These are phyloP conservation scores for Syzygium oleosum DNA, from an alignment of 345 rosid genomes.

Conservation along the genomic window DNA sequence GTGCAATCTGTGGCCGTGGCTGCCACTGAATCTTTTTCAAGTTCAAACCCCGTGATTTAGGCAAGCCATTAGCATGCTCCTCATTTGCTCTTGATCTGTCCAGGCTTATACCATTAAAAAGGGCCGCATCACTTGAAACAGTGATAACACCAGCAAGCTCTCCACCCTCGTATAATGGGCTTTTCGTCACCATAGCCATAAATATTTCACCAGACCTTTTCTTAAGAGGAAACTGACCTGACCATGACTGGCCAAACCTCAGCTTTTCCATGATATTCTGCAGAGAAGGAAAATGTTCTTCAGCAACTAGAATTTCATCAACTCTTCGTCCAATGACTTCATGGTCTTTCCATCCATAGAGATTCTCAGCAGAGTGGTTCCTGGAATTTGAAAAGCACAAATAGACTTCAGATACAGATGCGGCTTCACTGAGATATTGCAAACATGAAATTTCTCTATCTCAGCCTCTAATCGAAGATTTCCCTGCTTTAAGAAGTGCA, in stretches of 20 bases:
- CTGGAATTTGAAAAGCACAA: conserved; percentile 18
- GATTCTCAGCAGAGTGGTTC: conserved; percentile 75
- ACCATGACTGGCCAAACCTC: conserved; percentile 56
- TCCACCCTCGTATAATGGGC: conserved; percentile 53
- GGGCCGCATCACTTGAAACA: conserved; percentile 67
- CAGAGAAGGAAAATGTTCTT: conserved; percentile 32
- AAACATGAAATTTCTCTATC: background rate
- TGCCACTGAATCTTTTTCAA: conserved; percentile 52
- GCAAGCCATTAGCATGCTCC: conserved; percentile 9
- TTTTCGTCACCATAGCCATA: conserved; percentile 64
- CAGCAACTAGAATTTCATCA: conserved; percentile 47
- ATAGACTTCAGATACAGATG: background rate
- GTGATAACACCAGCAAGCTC: conserved; percentile 60
- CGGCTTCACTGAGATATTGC: background rate
- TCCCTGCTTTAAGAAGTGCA: background rate
- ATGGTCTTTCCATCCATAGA: conserved; percentile 67
- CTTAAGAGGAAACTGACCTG: conserved; percentile 80
- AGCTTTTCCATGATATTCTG: conserved; percentile 34
- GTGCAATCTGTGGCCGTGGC: conserved; percentile 37
- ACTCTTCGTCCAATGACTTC: conserved; percentile 57
- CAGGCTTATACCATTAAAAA: conserved; percentile 29
- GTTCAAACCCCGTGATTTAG: conserved; percentile 24
- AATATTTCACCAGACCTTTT: conserved; percentile 59
- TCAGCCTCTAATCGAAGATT: background rate
- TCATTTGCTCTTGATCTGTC: conserved; percentile 17